Conservation (phyloP, 148 eudicot species). For the Bassia scoparia region DNA sequence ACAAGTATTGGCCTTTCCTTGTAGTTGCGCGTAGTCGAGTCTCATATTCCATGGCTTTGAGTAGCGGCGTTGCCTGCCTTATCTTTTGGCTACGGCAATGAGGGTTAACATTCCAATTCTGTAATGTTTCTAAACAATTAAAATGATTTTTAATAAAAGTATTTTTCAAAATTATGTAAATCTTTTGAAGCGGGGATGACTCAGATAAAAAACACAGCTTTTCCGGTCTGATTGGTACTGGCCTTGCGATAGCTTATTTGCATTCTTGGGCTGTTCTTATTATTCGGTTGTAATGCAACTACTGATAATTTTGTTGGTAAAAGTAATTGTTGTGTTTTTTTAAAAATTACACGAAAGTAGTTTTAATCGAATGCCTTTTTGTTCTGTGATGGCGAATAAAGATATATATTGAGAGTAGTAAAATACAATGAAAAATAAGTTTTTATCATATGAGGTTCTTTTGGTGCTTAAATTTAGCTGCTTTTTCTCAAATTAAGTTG, state of each 20-base stretch:
- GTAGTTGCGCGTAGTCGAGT: too few species aligned
- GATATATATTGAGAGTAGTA: constrained; percentile 39
- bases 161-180: background rate
- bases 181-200: too few species aligned
- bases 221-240: too few species aligned
- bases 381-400: constrained; percentile 35
- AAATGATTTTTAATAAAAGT: background rate
- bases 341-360: too few species aligned
- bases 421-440: constrained; percentile 30
- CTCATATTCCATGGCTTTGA: constrained; percentile 49
- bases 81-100: constrained; percentile 44
- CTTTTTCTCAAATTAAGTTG: too few species aligned
- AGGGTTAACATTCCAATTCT: constrained; percentile 21
- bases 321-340: background rate
- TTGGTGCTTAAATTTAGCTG: background rate
- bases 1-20: too few species aligned
- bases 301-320: background rate
- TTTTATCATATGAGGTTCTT: constrained; percentile 33
- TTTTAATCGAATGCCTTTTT: background rate
- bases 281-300: too few species aligned
- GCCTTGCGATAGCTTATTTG: too few species aligned
- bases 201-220: too few species aligned
- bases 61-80: constrained; percentile 43
- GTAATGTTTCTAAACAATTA: background rate
- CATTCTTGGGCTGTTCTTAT: too few species aligned